Evolutionary conservation across 768 basidiomycete genomes (phyloP), one percentile per base, ranked within the genome.

Genomic region (Lactarius tabidus): DNA sequence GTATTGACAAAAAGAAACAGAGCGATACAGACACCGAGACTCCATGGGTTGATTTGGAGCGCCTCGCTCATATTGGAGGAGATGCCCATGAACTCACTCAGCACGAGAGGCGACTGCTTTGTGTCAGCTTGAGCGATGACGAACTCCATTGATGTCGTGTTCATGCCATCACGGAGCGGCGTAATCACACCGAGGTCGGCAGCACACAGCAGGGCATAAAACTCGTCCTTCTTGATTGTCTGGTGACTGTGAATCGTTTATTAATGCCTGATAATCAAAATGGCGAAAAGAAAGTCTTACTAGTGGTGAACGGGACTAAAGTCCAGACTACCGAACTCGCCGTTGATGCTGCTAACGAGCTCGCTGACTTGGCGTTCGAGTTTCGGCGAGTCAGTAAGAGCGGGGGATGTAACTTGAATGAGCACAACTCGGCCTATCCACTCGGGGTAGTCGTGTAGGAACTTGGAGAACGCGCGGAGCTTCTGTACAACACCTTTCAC

Each of bases 51-150:
- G 63, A 97, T 90, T 67, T 92, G 85, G 23, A 97, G 78, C 26
- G 96, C 92, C 33, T 94, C 86, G 57, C 82, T 80, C 92, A 98
- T 95, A 67, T 92, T 88, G 71, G 91, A 88, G 60, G 92, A 91
- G 71, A 97, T 97, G 12, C 96, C 96, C 91, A 97, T 97, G 73
- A 98, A 98, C 78, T 99, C 96, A 72, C 91, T 94, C 61, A 99
- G 79, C 66, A 98, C 90, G 59, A 95, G 85, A 0, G 96, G 95
- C 39, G 85, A 88, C 76, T 85, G 86, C 73, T 89, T 88, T 59
- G 92, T 90, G 71, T 81, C 82, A 70, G 90, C 85, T 77, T 99
- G 96, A 38, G 95, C 94, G 67, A 98, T 90, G 33, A 96, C 90
- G 75, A 95, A 98, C 76, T 98, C 96, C 94, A 97, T 96, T 59